Evolutionary conservation across 2,329 filamentous ascomycete species (phyloP).

Genomic region (Aspergillus sp.): DNA sequence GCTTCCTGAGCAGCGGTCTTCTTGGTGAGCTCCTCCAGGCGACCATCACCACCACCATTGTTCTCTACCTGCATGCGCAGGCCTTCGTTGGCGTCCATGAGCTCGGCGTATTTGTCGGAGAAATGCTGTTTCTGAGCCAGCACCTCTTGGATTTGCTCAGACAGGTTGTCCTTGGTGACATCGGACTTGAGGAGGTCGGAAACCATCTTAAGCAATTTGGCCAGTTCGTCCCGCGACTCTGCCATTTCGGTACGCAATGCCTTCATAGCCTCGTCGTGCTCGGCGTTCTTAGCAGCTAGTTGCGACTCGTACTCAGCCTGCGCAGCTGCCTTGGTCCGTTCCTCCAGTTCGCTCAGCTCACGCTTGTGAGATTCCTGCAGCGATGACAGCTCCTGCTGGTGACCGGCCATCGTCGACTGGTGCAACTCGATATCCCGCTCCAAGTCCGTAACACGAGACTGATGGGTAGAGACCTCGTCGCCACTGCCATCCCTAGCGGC

Average conservation of each 20-base stretch:
- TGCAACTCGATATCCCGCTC: slow-evolving; percentile 52
- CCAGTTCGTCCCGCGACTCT: slow-evolving; percentile 60
- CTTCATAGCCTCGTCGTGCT: slow-evolving; percentile 55
- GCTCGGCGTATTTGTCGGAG: slow-evolving; percentile 36
- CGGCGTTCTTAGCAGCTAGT: slow-evolving; percentile 47
- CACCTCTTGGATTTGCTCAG: slow-evolving; percentile 57
- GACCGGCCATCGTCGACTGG: slow-evolving; percentile 48
- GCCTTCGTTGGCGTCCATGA: slow-evolving; percentile 34
- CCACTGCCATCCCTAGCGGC: slow-evolving; percentile 52
- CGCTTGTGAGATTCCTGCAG: slow-evolving; percentile 48
- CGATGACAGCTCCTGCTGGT: slow-evolving; percentile 48
- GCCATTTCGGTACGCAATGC: slow-evolving; percentile 56
- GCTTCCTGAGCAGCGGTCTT: slow-evolving; percentile 43
- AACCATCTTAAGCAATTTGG: slow-evolving; percentile 58
- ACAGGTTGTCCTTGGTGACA: slow-evolving; percentile 50
- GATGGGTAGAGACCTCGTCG: slow-evolving; percentile 41
- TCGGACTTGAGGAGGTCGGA: slow-evolving; percentile 35
- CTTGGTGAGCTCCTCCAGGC: slow-evolving; percentile 32
- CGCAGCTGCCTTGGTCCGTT: slow-evolving; percentile 28
- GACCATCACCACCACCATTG: slow-evolving; percentile 29
- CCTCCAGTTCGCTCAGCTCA: slow-evolving; percentile 35
- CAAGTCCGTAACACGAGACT: slow-evolving; percentile 46
- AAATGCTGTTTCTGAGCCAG: slow-evolving; percentile 37
- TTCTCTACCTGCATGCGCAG: slow-evolving; percentile 32
- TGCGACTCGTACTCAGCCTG: slow-evolving; percentile 32